Conservation (phyloP, 345 rosid species). For the Eutrema japonicum region DNA sequence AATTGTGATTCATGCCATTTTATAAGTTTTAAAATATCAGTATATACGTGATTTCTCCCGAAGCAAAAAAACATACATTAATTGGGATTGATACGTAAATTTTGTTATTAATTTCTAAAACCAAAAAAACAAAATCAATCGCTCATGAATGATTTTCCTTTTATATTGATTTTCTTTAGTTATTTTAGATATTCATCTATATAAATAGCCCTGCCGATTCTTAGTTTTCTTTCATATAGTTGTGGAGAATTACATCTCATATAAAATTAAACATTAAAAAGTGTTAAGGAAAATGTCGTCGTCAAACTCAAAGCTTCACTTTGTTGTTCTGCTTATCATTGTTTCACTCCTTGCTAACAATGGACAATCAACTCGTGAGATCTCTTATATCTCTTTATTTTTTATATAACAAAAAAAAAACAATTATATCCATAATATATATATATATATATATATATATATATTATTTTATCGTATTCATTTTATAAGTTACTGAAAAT, state of each 20-base stretch:
- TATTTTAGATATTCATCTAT: slow-evolving; percentile 8
- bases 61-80: neutral
- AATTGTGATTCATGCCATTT: too few species aligned
- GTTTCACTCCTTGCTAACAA: slow-evolving; percentile 36
- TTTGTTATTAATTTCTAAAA: slow-evolving; percentile 6
- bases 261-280: neutral
- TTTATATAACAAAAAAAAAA: neutral
- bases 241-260: neutral
- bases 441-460: neutral
- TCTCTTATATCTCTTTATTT: neutral
- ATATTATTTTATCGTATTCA: neutral
- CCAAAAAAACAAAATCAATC: slow-evolving; percentile 8
- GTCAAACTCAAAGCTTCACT: slow-evolving; percentile 30
- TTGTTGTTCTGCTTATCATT: slow-evolving; percentile 28
- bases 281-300: slow-evolving; percentile 15
- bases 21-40: neutral
- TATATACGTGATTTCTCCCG: neutral
- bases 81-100: slow-evolving; percentile 9
- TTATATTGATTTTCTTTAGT: neutral
- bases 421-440: neutral
- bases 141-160: neutral
- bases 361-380: slow-evolving; percentile 23
- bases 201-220: neutral
- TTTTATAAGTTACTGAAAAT: neutral
- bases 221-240: slow-evolving; percentile 7